These are phyloP conservation scores for Plenodomus tracheiphilus DNA, from an alignment of 2,329 filamentous ascomycete genomes.

Conservation along the genomic window DNA sequence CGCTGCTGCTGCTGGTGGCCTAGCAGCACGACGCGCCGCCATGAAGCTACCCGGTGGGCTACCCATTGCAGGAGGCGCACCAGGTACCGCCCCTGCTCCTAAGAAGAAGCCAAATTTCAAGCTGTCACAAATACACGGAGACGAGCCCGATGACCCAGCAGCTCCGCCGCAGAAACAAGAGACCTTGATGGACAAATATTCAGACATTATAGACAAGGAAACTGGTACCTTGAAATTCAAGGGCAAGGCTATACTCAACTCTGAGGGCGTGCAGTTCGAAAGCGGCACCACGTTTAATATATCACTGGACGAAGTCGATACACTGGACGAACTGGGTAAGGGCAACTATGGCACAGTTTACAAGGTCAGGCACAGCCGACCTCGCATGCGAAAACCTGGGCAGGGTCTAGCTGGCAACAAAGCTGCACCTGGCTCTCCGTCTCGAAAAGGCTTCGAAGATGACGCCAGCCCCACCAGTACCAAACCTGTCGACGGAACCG, in stretches of 20 bases:
- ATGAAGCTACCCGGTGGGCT: constrained; percentile 64
- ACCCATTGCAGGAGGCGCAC: constrained; percentile 48
- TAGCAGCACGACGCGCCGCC: constrained; percentile 68
- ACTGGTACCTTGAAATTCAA: constrained; percentile 91
- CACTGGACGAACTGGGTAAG: constrained; percentile 89
- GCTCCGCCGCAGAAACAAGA: constrained; percentile 41
- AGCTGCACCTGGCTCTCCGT: constrained; percentile 41
- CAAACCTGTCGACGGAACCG: constrained; percentile 59
- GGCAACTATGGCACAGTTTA: constrained; percentile 99
- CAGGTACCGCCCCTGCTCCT: constrained; percentile 34
- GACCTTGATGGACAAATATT: constrained; percentile 65
- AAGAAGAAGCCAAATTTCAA: constrained; percentile 50
- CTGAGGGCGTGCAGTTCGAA: constrained; percentile 88
- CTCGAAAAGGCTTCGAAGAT: constrained; percentile 36
- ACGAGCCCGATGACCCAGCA: constrained; percentile 20
- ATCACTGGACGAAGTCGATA: constrained; percentile 93
- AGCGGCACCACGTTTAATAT: constrained; percentile 90
- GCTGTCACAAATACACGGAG: constrained; percentile 50
- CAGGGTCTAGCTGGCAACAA: constrained; percentile 64
- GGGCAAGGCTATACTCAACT: constrained; percentile 86
- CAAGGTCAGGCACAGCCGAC: constrained; percentile 86
- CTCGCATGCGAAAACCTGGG: constrained; percentile 63
- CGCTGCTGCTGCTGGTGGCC: constrained; percentile 61
- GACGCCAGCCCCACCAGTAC: constrained; percentile 42
- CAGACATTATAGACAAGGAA: constrained; percentile 87